A percentile compares a stretch with the other conserved stretches of the same genome.
phyloP scores from a whole-genome alignment of 1,284 basidiomycete species.

The Heliocybe sulcata region DNA sequence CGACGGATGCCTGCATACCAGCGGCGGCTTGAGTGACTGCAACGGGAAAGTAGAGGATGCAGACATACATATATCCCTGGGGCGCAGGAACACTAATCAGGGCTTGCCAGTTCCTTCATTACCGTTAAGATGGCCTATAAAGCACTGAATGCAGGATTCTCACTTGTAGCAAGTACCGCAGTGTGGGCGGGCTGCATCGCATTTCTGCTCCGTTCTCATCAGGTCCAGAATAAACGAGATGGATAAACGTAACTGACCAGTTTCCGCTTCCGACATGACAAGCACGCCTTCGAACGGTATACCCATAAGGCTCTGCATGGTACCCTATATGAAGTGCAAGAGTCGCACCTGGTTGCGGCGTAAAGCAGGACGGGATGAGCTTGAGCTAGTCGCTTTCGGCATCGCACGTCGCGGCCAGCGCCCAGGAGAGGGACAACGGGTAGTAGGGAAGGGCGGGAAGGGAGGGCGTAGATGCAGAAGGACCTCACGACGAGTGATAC shows the following conservation, averaged over 20 bases:
- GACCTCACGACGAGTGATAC: not conserved
- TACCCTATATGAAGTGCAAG: conserved; percentile 3
- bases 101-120: conserved; percentile 64
- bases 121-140: conserved; percentile 8
- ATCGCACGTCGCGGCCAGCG: conserved; percentile 27
- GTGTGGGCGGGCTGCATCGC: conserved; percentile 74
- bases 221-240: too few species aligned
- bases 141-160: conserved; percentile 18
- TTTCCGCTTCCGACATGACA: conserved; percentile 74
- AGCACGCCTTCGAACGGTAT: conserved; percentile 50
- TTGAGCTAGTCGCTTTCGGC: conserved; percentile 45
- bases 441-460: conserved; percentile 3
- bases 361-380: conserved; percentile 50
- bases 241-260: conserved; percentile 36
- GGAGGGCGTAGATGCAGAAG: conserved; percentile 1
- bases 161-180: conserved; percentile 78
- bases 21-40: not conserved
- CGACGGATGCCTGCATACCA: conserved; percentile 55
- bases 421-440: not conserved
- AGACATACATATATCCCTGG: conserved; percentile 65
- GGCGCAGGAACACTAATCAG: conserved; percentile 72
- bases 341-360: conserved; percentile 66
- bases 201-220: conserved; percentile 50
- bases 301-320: conserved; percentile 6
- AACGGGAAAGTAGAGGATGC: not conserved